These are phyloP conservation scores for Pleurotus tuber-regium DNA, from an alignment of 768 basidiomycete genomes.

Conservation along the genomic window DNA sequence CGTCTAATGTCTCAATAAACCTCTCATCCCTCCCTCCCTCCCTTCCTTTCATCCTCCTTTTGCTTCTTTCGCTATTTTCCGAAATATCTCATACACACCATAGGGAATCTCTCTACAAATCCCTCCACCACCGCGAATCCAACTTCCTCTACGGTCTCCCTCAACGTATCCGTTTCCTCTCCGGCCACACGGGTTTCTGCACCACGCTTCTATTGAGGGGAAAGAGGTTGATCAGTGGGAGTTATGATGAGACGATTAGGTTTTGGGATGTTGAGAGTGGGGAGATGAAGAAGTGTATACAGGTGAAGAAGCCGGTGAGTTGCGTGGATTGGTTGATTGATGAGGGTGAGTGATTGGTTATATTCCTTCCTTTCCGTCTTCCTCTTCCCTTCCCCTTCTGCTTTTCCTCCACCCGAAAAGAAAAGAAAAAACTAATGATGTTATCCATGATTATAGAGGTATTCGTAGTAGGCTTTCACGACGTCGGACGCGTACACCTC, in stretches of 20 bases:
- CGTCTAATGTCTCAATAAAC: not conserved
- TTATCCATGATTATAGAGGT: conserved; percentile 50
- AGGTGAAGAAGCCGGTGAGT: conserved; percentile 87
- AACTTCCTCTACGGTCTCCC: conserved; percentile 79
- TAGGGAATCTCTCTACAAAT: conserved; percentile 67
- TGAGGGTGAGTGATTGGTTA: conserved; percentile 63
- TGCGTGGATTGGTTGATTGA: conserved; percentile 85
- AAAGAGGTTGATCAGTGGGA: conserved; percentile 82
- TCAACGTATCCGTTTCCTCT: conserved; percentile 74
- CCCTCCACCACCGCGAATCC: conserved; percentile 80
- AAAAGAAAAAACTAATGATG: not conserved
- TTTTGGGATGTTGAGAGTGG: conserved; percentile 82
- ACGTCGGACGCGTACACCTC: conserved; percentile 87
- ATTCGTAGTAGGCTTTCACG: conserved; percentile 90
- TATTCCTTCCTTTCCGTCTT: no score
- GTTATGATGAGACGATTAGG: conserved; percentile 88
- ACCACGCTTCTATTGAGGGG: conserved; percentile 78
- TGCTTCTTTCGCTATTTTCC: no score
- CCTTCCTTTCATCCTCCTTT: no score
- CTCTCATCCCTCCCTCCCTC: not conserved
- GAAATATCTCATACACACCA: not conserved
- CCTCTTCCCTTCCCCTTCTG: no score
- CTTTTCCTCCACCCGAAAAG: not conserved
- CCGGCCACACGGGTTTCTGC: conserved; percentile 85
- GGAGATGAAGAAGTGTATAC: conserved; percentile 67